These are phyloP conservation scores for Xylariaceae sp. DNA, from an alignment of 2,329 filamentous ascomycete genomes.

Conservation along the genomic window DNA sequence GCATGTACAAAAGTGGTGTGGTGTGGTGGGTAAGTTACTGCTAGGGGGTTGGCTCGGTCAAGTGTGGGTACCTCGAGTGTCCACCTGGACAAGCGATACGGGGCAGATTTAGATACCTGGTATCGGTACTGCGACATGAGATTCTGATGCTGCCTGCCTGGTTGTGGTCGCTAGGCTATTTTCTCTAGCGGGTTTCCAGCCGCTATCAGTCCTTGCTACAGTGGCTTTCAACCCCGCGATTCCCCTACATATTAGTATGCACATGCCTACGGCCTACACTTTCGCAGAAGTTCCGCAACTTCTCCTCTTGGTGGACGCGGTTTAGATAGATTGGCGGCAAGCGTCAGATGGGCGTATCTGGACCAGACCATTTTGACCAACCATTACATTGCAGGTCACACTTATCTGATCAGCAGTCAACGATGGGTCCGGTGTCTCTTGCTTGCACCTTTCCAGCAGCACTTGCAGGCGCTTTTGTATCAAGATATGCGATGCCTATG, in stretches of 20 bases:
- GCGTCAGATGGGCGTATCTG: slow-evolving; percentile 26
- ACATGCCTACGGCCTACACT: background rate
- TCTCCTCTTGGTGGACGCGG: slow-evolving; percentile 15
- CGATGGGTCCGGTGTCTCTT: slow-evolving; percentile 8
- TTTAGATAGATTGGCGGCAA: slow-evolving; percentile 26
- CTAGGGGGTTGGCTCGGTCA: slow-evolving; percentile 25
- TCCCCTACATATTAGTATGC: too few species aligned
- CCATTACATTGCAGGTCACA: slow-evolving; percentile 19
- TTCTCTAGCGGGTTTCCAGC: background rate
- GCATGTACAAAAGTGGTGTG: slow-evolving; percentile 23
- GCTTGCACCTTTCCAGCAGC: slow-evolving; percentile 1
- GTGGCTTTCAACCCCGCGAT: slow-evolving; percentile 11
- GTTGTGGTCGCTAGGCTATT: background rate
- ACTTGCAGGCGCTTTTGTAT: slow-evolving; percentile 1
- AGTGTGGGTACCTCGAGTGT: slow-evolving; percentile 26
- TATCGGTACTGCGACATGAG: slow-evolving; percentile 17
- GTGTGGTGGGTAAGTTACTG: slow-evolving; percentile 20
- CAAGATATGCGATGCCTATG: background rate
- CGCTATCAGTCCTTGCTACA: slow-evolving; percentile 14
- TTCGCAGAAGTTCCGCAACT: slow-evolving; percentile 14
- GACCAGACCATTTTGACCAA: slow-evolving; percentile 18
- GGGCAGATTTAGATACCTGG: slow-evolving; percentile 22
- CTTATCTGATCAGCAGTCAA: slow-evolving; percentile 27
- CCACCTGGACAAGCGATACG: slow-evolving; percentile 27
- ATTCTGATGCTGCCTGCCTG: background rate